These are phyloP conservation scores for Stereocaulon alpinum DNA, from an alignment of 495 filamentous ascomycete species.

Conservation along the genomic window DNA sequence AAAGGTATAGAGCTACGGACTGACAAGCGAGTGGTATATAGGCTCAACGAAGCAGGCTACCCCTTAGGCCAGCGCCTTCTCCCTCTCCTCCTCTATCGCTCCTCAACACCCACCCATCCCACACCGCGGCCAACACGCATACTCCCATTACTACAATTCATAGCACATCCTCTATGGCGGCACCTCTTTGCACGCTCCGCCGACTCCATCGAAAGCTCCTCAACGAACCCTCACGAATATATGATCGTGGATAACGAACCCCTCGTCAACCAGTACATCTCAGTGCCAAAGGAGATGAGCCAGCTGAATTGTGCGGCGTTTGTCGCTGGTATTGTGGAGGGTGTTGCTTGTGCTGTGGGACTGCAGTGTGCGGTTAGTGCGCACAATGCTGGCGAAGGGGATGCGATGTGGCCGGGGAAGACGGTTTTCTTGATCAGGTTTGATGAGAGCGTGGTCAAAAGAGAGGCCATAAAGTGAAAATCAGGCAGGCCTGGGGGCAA, in stretches of 20 bases:
- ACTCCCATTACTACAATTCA: slow-evolving; percentile 85
- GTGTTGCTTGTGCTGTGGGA: slow-evolving; percentile 82
- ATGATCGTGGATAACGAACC: slow-evolving; percentile 98
- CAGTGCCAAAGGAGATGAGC: slow-evolving; percentile 86
- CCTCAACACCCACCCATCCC: slow-evolving; percentile 56
- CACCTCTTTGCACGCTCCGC: slow-evolving; percentile 85
- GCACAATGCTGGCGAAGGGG: slow-evolving; percentile 69
- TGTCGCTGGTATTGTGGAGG: slow-evolving; percentile 91
- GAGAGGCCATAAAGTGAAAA: slow-evolving; percentile 55
- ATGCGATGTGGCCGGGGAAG: slow-evolving; percentile 84
- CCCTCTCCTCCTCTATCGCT: slow-evolving; percentile 81
- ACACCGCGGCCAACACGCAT: slow-evolving; percentile 76
- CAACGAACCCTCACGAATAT: slow-evolving; percentile 84
- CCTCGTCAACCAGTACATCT: slow-evolving; percentile 85
- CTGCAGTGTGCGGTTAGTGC: slow-evolving; percentile 86
- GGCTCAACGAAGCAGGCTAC: slow-evolving; percentile 85
- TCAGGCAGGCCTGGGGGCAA: background rate
- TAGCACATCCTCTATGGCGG: slow-evolving; percentile 80
- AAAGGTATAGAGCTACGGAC: too few species aligned
- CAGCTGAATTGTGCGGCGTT: slow-evolving; percentile 94
- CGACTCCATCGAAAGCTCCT: slow-evolving; percentile 81
- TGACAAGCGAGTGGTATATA: background rate
- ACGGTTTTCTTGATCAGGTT: slow-evolving; percentile 95
- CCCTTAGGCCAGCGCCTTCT: slow-evolving; percentile 88
- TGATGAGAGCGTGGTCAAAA: slow-evolving; percentile 74